Percentiles rank a stretch among this genome's conserved stretches.
Conservation (phyloP, 306 rosid species). For the Urtica urens region DNA sequence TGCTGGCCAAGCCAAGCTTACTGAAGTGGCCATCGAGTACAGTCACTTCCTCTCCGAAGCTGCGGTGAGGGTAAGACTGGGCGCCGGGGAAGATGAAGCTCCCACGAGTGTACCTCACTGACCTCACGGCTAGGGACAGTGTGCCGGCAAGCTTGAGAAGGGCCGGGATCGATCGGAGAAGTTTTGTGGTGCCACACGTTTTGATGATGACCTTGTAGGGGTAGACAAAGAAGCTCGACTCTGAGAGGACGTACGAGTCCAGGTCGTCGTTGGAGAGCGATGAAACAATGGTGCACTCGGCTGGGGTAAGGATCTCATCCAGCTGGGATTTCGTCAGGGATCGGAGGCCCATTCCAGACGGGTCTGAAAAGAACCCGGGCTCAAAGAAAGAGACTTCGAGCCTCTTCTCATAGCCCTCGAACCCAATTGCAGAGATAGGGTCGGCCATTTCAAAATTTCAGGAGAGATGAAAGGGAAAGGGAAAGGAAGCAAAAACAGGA, state of each 20-base stretch:
- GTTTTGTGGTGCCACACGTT: slow-evolving; percentile 87
- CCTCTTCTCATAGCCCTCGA: slow-evolving; percentile 94
- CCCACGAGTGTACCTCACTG: slow-evolving; percentile 75
- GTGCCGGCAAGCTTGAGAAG: slow-evolving; percentile 55
- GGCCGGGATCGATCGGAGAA: slow-evolving; percentile 73
- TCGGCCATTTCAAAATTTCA: slow-evolving; percentile 47
- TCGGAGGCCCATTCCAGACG: slow-evolving; percentile 64
- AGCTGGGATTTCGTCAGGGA: slow-evolving; percentile 48
- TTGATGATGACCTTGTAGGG: slow-evolving; percentile 75
- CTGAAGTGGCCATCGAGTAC: slow-evolving; percentile 62
- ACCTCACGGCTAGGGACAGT: slow-evolving; percentile 57
- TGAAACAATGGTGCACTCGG: slow-evolving; percentile 84
- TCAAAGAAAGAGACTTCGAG: slow-evolving; percentile 76
- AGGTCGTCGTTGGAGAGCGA: slow-evolving; percentile 61
- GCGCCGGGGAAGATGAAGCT: slow-evolving; percentile 85
- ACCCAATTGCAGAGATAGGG: slow-evolving; percentile 68
- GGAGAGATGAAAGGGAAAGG: slow-evolving; percentile 5
- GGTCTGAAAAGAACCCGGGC: slow-evolving; percentile 53
- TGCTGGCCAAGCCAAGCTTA: slow-evolving; percentile 55
- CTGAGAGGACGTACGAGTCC: slow-evolving; percentile 92
- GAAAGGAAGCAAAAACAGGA: slow-evolving; percentile 3
- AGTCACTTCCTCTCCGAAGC: slow-evolving; percentile 65
- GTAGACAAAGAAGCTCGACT: slow-evolving; percentile 80
- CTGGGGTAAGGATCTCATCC: slow-evolving; percentile 73
- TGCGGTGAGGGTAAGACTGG: slow-evolving; percentile 72